phyloP scores from a whole-genome alignment of 768 basidiomycete genomes.

The Heimioporus sp. region DNA sequence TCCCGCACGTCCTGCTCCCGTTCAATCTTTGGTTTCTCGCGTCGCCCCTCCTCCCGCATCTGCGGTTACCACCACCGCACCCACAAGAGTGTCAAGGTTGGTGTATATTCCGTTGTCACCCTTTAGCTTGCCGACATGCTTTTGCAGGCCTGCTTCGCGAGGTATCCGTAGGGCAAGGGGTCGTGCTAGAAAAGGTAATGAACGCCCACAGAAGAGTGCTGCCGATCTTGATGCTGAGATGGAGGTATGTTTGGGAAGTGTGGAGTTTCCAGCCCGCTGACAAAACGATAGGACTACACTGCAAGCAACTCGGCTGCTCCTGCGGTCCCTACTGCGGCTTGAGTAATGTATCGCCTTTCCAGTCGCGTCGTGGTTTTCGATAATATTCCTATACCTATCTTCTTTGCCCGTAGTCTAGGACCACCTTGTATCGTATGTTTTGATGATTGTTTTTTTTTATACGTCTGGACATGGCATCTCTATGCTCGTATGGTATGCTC shows the following conservation, averaged over 20 bases:
- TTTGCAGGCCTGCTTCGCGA: too few species aligned
- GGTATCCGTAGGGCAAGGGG: too few species aligned
- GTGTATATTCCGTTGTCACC: constrained; percentile 9
- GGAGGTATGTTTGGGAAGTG: too few species aligned
- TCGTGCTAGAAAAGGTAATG: too few species aligned
- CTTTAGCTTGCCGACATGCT: constrained; percentile 3
- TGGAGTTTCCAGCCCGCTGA: not conserved
- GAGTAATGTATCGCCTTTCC: constrained; percentile 6
- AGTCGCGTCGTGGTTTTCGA: constrained; percentile 6
- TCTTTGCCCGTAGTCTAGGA: constrained; percentile 14
- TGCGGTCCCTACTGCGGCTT: constrained; percentile 24
- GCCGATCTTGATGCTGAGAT: too few species aligned
- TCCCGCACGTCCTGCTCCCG: constrained; percentile 64
- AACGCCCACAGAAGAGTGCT: too few species aligned
- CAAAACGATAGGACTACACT: constrained; percentile 60
- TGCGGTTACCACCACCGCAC: constrained; percentile 17
- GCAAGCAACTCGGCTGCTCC: constrained; percentile 37
- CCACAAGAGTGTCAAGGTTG: constrained; percentile 36
- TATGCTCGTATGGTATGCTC: not conserved
- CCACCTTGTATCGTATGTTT: constrained; percentile 23
- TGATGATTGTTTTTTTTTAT: constrained; percentile 1
- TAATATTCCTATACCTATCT: constrained; percentile 24
- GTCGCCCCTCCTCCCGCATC: constrained; percentile 68
- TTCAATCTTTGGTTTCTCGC: constrained; percentile 71
- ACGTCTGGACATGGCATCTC: not conserved